Conservation (phyloP, 2,329 filamentous ascomycete species). For the Fonsecaea pugnacius region DNA sequence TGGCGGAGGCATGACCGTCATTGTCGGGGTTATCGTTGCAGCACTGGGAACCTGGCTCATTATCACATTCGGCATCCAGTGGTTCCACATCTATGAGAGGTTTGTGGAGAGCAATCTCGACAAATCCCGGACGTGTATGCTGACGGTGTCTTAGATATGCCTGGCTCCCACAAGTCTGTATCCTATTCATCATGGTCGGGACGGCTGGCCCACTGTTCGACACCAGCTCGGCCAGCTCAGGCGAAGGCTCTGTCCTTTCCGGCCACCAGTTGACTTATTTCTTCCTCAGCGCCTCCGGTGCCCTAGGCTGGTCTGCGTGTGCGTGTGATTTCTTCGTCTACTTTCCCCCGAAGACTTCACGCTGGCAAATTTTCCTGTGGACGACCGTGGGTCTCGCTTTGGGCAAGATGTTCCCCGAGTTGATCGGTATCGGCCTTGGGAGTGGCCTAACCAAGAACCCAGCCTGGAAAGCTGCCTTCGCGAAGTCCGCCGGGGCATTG, state of each 20-base stretch:
- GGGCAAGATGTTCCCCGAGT: constrained; percentile 64
- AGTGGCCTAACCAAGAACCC: constrained; percentile 59
- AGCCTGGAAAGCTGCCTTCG: constrained; percentile 54
- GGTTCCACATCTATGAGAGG: constrained; percentile 50
- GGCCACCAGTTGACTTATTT: constrained; percentile 15
- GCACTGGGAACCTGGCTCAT: constrained; percentile 42
- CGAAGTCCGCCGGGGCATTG: constrained; percentile 61
- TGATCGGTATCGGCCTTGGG: constrained; percentile 66
- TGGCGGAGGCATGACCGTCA: constrained; percentile 45
- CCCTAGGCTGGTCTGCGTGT: constrained; percentile 21
- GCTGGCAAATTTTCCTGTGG: constrained; percentile 59
- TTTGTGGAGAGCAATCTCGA: background rate
- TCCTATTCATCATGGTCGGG: constrained; percentile 22
- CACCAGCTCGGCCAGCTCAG: constrained; percentile 2
- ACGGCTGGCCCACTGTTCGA: constrained; percentile 19
- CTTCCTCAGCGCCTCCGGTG: constrained; percentile 17
- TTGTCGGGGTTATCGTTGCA: constrained; percentile 47
- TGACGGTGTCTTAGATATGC: constrained; percentile 39
- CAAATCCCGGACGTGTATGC: background rate
- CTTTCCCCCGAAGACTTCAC: constrained; percentile 59
- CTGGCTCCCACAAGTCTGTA: constrained; percentile 40
- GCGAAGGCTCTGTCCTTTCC: background rate
- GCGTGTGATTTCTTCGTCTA: constrained; percentile 60
- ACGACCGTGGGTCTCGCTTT: constrained; percentile 61
- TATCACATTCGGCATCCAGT: constrained; percentile 48